Base-by-base conservation (phyloP, 768 basidiomycete species). In the Mycena alexandri region DNA sequence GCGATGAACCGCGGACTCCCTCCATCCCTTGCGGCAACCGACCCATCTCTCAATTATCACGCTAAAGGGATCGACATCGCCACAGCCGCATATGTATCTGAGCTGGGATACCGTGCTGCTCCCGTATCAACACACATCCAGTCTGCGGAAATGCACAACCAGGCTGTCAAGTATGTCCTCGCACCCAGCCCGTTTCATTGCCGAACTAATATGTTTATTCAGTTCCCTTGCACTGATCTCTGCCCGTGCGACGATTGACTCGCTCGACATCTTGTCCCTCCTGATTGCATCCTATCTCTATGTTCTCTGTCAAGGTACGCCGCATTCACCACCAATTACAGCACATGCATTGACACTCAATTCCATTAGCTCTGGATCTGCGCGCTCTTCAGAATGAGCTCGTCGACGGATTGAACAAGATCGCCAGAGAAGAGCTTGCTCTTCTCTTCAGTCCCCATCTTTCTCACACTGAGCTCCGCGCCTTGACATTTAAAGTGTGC, bases 91-190 rank as follows among this genome's bases (percentile, higher is more conserved):
- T 95, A 96, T 75, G 86, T 90, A 3, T 83, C 90, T 51, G 94
- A 96, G 78, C 86, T 96, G 36, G 94, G 93, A 33, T 90, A 86
- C 74, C 85, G 95, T 25, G 94, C 92, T 21, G 93, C 88, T 80
- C 93, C 94, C 0, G 93, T 95, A 13, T 91, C 91, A 3, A 93
- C 93, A 0, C 90, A 92, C 71, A 88, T 94, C 54, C 93, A 95
- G 73, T 91, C 90, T 2, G 94, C 94, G 1, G 94, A 96, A 79
- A 93, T 95, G 92, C 93, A 94, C 75, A 96, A 96, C 72, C 94
- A 96, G 77, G 92, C 94, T 48, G 87, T 96, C 78, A 96, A 96
- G 92, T 93, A 69, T 67, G 91, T 82, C 13, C 8, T 58, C 38
- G 41, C 33, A 14, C 25, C 12, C 21, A n/a, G 14, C 44, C n/a